Evolutionary conservation across 108 stramenopile genomes (phyloP).

Genomic region (Cyclotella atomus): DNA sequence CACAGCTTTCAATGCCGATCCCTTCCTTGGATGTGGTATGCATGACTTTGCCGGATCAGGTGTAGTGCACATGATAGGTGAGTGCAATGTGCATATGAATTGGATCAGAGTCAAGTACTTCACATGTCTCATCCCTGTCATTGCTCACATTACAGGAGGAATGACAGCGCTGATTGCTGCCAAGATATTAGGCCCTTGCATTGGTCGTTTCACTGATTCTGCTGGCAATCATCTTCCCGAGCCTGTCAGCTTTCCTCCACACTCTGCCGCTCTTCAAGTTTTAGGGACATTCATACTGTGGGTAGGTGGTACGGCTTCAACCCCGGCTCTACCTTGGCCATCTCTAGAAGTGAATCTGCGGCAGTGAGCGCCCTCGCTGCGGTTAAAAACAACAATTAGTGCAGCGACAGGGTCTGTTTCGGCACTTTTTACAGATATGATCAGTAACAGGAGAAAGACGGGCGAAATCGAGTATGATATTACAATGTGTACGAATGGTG

Average conservation of each 20-base stretch:
- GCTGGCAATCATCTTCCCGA: slow-evolving; percentile 67
- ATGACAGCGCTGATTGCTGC: slow-evolving; percentile 84
- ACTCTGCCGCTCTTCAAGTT: slow-evolving; percentile 84
- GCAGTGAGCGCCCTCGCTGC: slow-evolving; percentile 69
- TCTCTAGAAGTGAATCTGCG: slow-evolving; percentile 37
- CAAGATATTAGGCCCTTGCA: slow-evolving; percentile 84
- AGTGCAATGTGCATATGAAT: too few species aligned
- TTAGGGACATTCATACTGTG: slow-evolving; percentile 89
- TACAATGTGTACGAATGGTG: slow-evolving; percentile 85
- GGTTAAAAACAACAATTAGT: slow-evolving; percentile 83
- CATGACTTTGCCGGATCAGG: slow-evolving; percentile 81
- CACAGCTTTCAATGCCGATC: slow-evolving; percentile 51
- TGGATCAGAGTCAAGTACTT: too few species aligned
- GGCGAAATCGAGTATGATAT: slow-evolving; percentile 81
- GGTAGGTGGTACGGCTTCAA: slow-evolving; percentile 99
- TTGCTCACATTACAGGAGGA: too few species aligned
- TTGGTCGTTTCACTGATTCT: slow-evolving; percentile 82
- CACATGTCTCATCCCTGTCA: too few species aligned
- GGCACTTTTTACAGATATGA: slow-evolving; percentile 76
- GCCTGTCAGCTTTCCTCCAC: slow-evolving; percentile 72
- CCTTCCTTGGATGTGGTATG: slow-evolving; percentile 71
- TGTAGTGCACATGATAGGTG: slow-evolving; percentile 77
- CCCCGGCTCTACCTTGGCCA: slow-evolving; percentile 75
- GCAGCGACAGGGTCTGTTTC: slow-evolving; percentile 81
- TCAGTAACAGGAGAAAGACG: slow-evolving; percentile 48